Evolutionary conservation across 2,329 filamentous ascomycete genomes (phyloP), one percentile per base, ranked within the genome.

Genomic region (Botrytis paeoniae): DNA sequence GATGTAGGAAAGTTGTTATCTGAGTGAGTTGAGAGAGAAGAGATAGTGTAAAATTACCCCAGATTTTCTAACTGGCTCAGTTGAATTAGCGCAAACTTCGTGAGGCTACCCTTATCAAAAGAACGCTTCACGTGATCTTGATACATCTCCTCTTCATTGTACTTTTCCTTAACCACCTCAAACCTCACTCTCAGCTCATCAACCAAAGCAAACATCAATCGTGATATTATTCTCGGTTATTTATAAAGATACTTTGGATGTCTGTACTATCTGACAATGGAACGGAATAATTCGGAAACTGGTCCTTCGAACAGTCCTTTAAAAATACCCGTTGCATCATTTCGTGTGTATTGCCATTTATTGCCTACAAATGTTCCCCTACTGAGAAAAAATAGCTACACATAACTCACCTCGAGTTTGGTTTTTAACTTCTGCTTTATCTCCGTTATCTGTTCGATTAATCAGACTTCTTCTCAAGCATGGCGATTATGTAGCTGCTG

Each of bases 401-500:
- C 89, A 91, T 82, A 91, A 91, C 80, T 91, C 89, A 45, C 94
- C 95, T 69, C 91, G 95, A 79, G 93, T 95, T 79, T 98, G 96
- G 96, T 91, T 99, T 80, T 85, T 99, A 76, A 97, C 95, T 18
- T 92, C 93, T 74, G 93, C 93, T 48, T 89, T 95, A 74, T 95
- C 94, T 51, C 94, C 95, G 20, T 88, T 98, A 76, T 92, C 92
- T 71, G 92, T 97, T 74, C 92, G 93, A 63, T 87, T 98, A 73
- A 92, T 94, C 71, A 90, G 92, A 71, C 89, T 93, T 78, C 87
- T 97, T 61, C 90, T 98, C 65, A 89, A 89, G n/a, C 94, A 98
- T 82, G 95, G 96, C 66, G 96, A 98, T 82, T 95, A 92, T 81
- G 92, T 97, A 64, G 92, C 95, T 65, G 92, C 94, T 8, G 96